Conservation (phyloP, 495 filamentous ascomycete genomes). For the Hypoxylon fragiforme region DNA sequence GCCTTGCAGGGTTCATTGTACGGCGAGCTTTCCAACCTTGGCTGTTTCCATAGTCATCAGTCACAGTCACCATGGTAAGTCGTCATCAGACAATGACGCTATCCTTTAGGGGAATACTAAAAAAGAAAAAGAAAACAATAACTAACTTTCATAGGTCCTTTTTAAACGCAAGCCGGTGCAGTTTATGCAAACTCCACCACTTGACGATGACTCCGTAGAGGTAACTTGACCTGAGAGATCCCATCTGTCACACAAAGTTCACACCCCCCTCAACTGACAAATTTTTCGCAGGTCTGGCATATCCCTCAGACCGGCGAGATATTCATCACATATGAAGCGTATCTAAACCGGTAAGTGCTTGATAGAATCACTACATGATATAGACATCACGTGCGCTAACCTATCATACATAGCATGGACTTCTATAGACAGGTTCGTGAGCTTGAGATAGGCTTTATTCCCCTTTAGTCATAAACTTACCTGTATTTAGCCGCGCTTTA, state of each 20-base stretch:
- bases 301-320: conserved; percentile 89
- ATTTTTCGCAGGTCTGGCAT: conserved; percentile 73
- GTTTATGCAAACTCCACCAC: conserved; percentile 69
- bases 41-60: conserved; percentile 18
- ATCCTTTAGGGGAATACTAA: no score
- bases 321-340: conserved; percentile 86
- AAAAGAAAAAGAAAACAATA: neutral
- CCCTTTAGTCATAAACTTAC: conserved; percentile 16
- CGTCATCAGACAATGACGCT: neutral
- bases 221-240: conserved; percentile 61
- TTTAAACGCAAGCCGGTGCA: conserved; percentile 96
- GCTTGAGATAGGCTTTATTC: neutral
- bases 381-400: conserved; percentile 2
- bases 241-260: conserved; percentile 16
- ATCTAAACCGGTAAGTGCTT: conserved; percentile 69
- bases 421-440: conserved; percentile 85
- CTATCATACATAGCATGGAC: conserved; percentile 64
- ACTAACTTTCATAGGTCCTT: conserved; percentile 66
- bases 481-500: conserved; percentile 72
- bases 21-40: conserved; percentile 27
- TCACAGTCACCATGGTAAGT: conserved; percentile 33
- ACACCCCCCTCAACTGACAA: conserved; percentile 27
- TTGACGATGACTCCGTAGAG: conserved; percentile 80
- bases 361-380: no score
- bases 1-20: conserved; percentile 42